Base-by-base conservation (phyloP, 306 rosid genomes). In the Acacia crassicarpa region DNA sequence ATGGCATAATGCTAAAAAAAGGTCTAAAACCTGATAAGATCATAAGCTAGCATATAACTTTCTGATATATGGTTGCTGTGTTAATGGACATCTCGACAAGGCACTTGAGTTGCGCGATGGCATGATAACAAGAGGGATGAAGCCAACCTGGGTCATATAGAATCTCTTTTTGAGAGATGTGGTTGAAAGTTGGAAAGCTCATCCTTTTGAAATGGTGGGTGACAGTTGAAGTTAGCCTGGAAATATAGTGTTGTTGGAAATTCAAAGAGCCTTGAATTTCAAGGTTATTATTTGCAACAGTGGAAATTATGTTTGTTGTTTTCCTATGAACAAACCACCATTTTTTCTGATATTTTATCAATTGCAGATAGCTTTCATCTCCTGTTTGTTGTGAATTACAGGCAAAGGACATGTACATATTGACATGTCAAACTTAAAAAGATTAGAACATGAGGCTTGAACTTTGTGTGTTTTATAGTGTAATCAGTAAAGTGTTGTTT, bases 51-150 rank as follows among this genome's bases (percentile, higher is more conserved):
- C 94, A 32, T 93, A 88, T 84, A 89, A 88, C 85, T 89, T 91
- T 90, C 68, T 95, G 46, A 91, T 95, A 78, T 74, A 91, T 74
- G 99, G 98, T 70, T 95, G 94, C 65, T 93, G 99, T 88, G 85
- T 95, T 66, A 87, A 81, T 73, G 98, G 99, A 77, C 88, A 91
- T 83, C 84, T 91, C 27, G 41, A 83, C 82, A 90, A 85, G 87
- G 97, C 97, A 25, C 79, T 91, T 72, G 89, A 89, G 78, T 86
- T 95, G 93, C 97, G 87, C 32, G 91, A 95, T 83, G 98, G 91
- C 83, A 91, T 95, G 97, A 74, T 83, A 84, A 87, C 72, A 63
- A 88, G 91, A 77, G 97, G 94, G 59, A 23, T 95, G 88, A 88
- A 84, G 84, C 94, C 87, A 27, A 85, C 82, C 82, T 81, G 70